Base-by-base conservation (phyloP, 169 alveolate genomes). In the Eimeria brunetti region DNA sequence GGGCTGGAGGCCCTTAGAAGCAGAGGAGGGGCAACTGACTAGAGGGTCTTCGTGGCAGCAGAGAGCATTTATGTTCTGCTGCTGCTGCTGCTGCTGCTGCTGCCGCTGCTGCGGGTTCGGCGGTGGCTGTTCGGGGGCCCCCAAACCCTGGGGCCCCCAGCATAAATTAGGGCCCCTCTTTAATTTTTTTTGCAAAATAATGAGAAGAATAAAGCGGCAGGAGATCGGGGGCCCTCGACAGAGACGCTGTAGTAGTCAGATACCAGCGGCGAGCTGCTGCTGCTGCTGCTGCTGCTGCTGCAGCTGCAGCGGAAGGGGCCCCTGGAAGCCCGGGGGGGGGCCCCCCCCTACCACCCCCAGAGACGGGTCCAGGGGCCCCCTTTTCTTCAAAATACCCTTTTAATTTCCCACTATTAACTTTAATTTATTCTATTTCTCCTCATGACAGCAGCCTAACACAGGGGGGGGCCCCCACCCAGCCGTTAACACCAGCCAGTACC, bases 61-160 rank as follows among this genome's bases (percentile, higher is more conserved):
- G 73, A n/a, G 73, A 33, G 27, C 16, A 3, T 27, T 4, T 27
- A n/a, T n/a, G n/a, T n/a, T n/a, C n/a, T n/a, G n/a, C n/a, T n/a
- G n/a, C n/a, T n/a, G n/a, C n/a, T n/a, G n/a, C n/a, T n/a, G n/a
- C 41, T 62, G 73, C 38, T 62, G 83, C 53, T 71, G 53, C 83
- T 71, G 73, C 73, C 33, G 83, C 83, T 71, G 83, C 83, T 71
- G 83, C 83, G 2, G 83, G 53, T 36, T 49, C 83, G 2, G 83
- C 83, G 2, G 83, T 51, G 7, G 83, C 78, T 6, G 67, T 41
- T 44, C 51, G 64, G 84, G 88, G 56, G 88, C 88, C 88, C 62
- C 64, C 44, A 18, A 9, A 46, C 27, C 53, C 44, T 36, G 88
- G 88, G 88, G 88, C 67, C 88, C 88, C 88, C 64, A 14, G 67